Base-by-base conservation (phyloP, 305 asterid genomes). In the Fraxinus paxiana region DNA sequence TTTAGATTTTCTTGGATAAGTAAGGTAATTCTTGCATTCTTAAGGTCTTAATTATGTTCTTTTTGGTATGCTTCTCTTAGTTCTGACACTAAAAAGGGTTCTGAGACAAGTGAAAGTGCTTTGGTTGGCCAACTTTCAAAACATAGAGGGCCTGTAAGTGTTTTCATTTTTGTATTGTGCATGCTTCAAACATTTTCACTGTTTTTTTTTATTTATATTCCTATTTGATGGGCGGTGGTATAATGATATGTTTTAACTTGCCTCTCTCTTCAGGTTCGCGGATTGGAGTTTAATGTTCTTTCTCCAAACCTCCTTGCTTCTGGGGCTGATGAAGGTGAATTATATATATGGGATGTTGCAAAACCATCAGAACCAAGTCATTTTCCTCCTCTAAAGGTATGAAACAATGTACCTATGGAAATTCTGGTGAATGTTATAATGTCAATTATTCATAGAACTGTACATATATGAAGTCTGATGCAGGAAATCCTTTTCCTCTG, bases 261-360 rank as follows among this genome's bases (percentile, higher is more conserved):
- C 79, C 46, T 82, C 31, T 3, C 69, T 79, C 86, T 41, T 61
- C 82, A 96, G 99, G 99, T 96, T 76, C 96, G 96, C 17, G 99
- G 95, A 31, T 73, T 91, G 88, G 99, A 92, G 86, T 96, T 96
- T 63, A 96, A 90, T 89, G 83, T 92, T 65, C 86, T 86, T 76
- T 33, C 96, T 56, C 94, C 98, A 54, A 88, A 90, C 80, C 94
- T 91, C 85, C 91, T 96, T 83, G 99, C 97, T 33, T 94, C 99
- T 87, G 99, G 99, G 43, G 98, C 99, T 74, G 98, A 94, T 90
- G 99, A 96, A 91, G 99, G 99, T 83, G 98, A 96, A 48, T 89
- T 96, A 79, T 93, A 96, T 81, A 90, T 96, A 83, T 96, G 99
- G 99, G 98, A 96, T 88, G 82, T 96, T 51, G 77, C 92, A 37